Conservation (phyloP, 441 rosid genomes). For the Kokia cookei region DNA sequence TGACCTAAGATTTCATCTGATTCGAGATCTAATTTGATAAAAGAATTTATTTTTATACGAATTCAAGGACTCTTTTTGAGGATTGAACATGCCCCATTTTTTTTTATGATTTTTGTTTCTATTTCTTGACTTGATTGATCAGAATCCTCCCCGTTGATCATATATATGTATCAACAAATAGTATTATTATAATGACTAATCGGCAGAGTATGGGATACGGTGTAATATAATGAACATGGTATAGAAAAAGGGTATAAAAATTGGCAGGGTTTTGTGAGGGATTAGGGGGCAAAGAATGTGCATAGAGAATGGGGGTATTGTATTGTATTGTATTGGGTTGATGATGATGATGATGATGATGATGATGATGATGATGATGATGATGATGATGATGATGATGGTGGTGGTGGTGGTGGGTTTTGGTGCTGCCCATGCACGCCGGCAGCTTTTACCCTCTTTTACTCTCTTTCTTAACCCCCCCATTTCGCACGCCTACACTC, state of each 20-base stretch:
- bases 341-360: neutral
- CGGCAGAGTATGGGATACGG: conserved; percentile 13
- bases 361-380: neutral
- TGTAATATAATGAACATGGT: neutral
- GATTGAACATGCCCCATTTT: too few species aligned
- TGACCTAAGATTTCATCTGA: too few species aligned
- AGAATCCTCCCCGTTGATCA: too few species aligned
- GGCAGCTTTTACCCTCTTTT: conserved; percentile 62
- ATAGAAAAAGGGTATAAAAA: conserved; percentile 12
- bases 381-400: neutral
- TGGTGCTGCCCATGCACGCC: conserved; percentile 71
- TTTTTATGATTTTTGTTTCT: too few species aligned
- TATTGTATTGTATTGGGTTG: neutral
- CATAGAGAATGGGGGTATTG: conserved; percentile 13
- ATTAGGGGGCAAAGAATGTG: conserved; percentile 62
- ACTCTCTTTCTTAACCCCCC: neutral
- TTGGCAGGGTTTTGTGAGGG: conserved; percentile 67
- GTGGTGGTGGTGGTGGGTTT: conserved; percentile 23
- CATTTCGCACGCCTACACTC: conserved; percentile 45
- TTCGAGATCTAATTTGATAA: too few species aligned
- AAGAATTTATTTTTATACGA: too few species aligned
- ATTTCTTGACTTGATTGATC: too few species aligned
- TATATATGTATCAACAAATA: neutral
- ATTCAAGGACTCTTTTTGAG: too few species aligned
- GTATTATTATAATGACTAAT: neutral